Evolutionary conservation across 2,329 filamentous ascomycete genomes (phyloP), one percentile per base, ranked within the genome.

Genomic region (Colletotrichum sojae): DNA sequence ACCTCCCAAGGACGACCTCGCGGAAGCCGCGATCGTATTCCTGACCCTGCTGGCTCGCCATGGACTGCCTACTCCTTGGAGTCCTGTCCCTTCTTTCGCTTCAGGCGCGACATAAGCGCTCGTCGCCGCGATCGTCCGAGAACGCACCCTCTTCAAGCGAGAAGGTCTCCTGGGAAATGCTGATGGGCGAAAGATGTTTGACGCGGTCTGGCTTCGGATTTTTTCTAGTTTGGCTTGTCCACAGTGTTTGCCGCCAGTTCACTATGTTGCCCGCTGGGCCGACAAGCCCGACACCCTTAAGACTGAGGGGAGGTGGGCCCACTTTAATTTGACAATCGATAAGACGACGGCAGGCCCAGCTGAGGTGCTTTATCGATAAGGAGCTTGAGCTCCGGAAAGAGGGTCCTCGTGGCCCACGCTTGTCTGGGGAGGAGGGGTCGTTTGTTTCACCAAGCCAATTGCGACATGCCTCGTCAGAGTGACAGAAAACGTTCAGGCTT

Each of bases 1-100:
- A 82, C 70, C 71, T 75, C 45, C 81, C 81, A 40, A 83, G 77
- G 15, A 73, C 72, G 61, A 78, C 61, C 61, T 71, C 69, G 64
- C 71, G 71, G 65, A 72, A 72, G 46, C 67, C 67, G 53, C 70
- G 69, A 61, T 60, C 57, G 16, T 63, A 18, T 48, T 48, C 16
- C 46, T 63, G 63, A 36, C 53, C 40, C 58, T 54, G 45, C 55
- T 53, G 67, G 16, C 52, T 45, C 57, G 62, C 70, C 70, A 71
- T 71, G 62, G 64, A 69, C 62, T 55, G 46, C 13, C 40, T 58
- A 62, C 67, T 63, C 67, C 62, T 60, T 45, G 54, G 68, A 64
- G 68, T 63, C 58, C 54, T 59, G 51, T 54, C 55, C 63, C 61
- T 62, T 57, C 65, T 60, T 60, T 27, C 61, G 43, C 55, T 60